Evolutionary conservation across 1,139 yeast genomes (phyloP), one percentile per base, ranked within the genome.

Genomic region (Cylindricascospora bacillispora): DNA sequence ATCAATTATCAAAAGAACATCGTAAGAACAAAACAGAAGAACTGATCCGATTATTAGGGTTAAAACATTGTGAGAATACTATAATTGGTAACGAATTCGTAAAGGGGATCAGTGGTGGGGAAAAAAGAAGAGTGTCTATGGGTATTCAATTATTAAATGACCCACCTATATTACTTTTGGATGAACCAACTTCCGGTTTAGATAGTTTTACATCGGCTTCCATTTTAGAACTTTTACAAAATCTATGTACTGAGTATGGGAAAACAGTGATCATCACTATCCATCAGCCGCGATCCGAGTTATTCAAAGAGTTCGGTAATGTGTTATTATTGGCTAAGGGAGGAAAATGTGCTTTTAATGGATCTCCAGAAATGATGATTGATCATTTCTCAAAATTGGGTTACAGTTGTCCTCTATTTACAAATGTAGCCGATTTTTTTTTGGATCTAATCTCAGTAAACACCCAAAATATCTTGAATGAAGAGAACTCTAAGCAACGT

Each of bases 121-220:
- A 82, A 45, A 79, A 78, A 44, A 60, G 93, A 45, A 65, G 94
- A 40, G 81, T 82, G 1, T 74, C 89, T 0, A 81, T 82, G 51
- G 89, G 89, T 2, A 69, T 78, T 27, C 93, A 82, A 49, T 58
- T 82, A 24, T 58, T 81, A 23, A 73, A 75, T 32, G 70, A 71
- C 32, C 92, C 93, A 0, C 74, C 74, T 38, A 65, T 82, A 19
- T 54, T 82, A 28, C 65, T 81, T 33, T 56, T 82, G 24, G 95
- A 83, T 54, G 95, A 83, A 43, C 94, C 94, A 1, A 82, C 94
- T 0, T 79, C 93, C 1, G 94, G 95, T 0, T 60, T 83, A 15
- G 94, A 83, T 51, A 71, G 89, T 14, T 72, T 80, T 32, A 80
- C 93, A 0, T 81, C 94, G 0, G 63, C 71, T 1, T 67, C 85